These are phyloP conservation scores for Cryptococcus wingfieldii DNA, from an alignment of 1,284 basidiomycete species.

Conservation along the genomic window DNA sequence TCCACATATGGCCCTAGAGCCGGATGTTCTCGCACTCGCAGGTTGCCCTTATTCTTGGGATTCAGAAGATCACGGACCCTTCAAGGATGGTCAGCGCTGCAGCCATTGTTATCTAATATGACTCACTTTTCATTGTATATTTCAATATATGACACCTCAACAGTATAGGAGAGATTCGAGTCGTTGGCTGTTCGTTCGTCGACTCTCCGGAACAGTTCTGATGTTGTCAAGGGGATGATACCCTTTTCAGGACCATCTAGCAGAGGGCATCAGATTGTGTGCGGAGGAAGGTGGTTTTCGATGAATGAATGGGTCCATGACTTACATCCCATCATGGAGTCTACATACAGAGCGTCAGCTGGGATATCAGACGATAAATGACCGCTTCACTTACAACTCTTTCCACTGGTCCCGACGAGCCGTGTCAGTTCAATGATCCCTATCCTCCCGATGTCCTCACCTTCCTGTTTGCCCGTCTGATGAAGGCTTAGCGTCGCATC, in stretches of 20 bases:
- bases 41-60: slow-evolving; percentile 89
- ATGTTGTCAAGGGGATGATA: slow-evolving; percentile 93
- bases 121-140: slow-evolving; percentile 90
- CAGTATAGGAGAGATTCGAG: slow-evolving; percentile 71
- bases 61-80: slow-evolving; percentile 85
- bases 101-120: neutral
- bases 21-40: slow-evolving; percentile 94
- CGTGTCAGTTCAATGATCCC: slow-evolving; percentile 12
- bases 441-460: slow-evolving; percentile 14
- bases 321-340: slow-evolving; percentile 97
- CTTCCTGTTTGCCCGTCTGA: slow-evolving; percentile 48
- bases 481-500: slow-evolving; percentile 5
- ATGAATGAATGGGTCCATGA: slow-evolving; percentile 22
- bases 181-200: slow-evolving; percentile 63
- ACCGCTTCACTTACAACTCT: slow-evolving; percentile 38
- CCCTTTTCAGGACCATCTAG: slow-evolving; percentile 92
- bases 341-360: slow-evolving; percentile 24
- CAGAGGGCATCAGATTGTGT: slow-evolving; percentile 11
- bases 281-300: neutral
- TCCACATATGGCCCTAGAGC: slow-evolving; percentile 93
- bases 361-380: neutral
- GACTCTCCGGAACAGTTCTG: slow-evolving; percentile 83
- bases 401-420: slow-evolving; percentile 25
- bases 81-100: slow-evolving; percentile 3
- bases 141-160: slow-evolving; percentile 96